Evolutionary conservation across 1,139 yeast genomes (phyloP).

Genomic region (Lodderomyces parapsilosis): DNA sequence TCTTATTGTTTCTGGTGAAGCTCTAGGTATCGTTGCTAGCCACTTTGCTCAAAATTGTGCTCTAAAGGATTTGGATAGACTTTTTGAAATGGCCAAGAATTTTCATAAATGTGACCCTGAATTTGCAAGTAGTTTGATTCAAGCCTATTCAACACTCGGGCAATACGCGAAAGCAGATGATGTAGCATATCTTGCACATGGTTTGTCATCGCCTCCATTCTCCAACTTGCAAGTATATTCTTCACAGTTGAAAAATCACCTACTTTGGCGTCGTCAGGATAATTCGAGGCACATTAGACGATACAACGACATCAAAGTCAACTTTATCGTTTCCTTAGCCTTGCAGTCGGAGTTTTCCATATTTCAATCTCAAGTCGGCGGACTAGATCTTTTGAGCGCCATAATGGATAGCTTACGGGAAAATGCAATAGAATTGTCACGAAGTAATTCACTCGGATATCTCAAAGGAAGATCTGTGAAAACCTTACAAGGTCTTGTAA

Average conservation of each 20-base stretch:
- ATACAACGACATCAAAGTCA: not conserved
- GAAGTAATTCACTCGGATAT: not conserved
- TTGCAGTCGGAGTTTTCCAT: not conserved
- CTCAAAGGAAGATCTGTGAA: not conserved
- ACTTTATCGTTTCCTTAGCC: not conserved
- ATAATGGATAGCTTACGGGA: slow-evolving; percentile 2
- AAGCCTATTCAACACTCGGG: slow-evolving; percentile 29
- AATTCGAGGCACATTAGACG: not conserved
- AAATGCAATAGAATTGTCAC: not conserved
- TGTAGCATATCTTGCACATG: slow-evolving; percentile 30
- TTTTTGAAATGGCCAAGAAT: slow-evolving; percentile 21
- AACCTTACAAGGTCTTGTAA: not conserved
- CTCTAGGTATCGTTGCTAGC: slow-evolving; percentile 19
- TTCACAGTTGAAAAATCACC: slow-evolving; percentile 31
- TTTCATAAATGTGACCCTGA: slow-evolving; percentile 16
- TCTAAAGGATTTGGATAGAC: slow-evolving; percentile 21
- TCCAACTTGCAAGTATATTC: slow-evolving; percentile 27
- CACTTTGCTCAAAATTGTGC: slow-evolving; percentile 24
- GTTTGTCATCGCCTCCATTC: slow-evolving; percentile 28
- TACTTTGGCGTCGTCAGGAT: slow-evolving; percentile 24
- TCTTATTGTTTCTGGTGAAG: slow-evolving; percentile 18
- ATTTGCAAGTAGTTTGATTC: slow-evolving; percentile 21
- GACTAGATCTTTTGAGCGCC: not conserved
- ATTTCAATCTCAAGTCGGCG: slow-evolving; percentile 1
- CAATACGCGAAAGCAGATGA: slow-evolving; percentile 35